Evolutionary conservation across 495 filamentous ascomycete genomes (phyloP).

Genomic region (Trichoderma asperelloides): DNA sequence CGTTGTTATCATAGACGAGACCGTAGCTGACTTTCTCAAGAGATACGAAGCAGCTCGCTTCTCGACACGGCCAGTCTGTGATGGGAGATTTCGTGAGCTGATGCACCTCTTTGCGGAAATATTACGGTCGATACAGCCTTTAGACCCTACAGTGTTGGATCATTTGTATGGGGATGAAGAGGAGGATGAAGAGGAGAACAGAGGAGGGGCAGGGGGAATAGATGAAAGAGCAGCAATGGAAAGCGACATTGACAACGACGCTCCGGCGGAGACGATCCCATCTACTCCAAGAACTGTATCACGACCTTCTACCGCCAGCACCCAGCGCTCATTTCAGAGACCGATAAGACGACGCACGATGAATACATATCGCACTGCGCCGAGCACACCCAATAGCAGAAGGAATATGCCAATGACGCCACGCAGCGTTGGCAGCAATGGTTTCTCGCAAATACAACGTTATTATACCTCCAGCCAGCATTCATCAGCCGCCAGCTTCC

Average conservation of each 20-base stretch:
- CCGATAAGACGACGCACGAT: conserved; percentile 26
- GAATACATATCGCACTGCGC: conserved; percentile 37
- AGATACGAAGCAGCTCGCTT: conserved; percentile 82
- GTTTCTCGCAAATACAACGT: conserved; percentile 34
- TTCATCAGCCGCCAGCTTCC: conserved; percentile 29
- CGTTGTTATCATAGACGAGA: conserved; percentile 49
- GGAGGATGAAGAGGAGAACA: conserved; percentile 12
- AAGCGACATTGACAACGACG: conserved; percentile 31
- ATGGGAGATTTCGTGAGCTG: conserved; percentile 64
- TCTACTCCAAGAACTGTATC: conserved; percentile 23
- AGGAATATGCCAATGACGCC: conserved; percentile 16
- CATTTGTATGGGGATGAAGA: conserved; percentile 9
- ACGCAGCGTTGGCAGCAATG: conserved; percentile 13
- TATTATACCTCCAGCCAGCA: conserved; percentile 29
- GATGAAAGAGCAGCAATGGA: conserved; percentile 20
- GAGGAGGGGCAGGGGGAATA: neutral
- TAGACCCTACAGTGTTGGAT: conserved; percentile 42
- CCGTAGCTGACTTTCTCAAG: conserved; percentile 55
- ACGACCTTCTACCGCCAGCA: conserved; percentile 19
- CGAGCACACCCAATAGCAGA: conserved; percentile 40
- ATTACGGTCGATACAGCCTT: conserved; percentile 60
- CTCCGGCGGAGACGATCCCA: conserved; percentile 16
- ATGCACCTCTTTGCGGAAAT: conserved; percentile 87
- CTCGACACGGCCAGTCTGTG: conserved; percentile 45
- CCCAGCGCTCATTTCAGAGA: conserved; percentile 16